phyloP scores from a whole-genome alignment of 2,329 filamentous ascomycete genomes.

The Acrocalymma vagum region DNA sequence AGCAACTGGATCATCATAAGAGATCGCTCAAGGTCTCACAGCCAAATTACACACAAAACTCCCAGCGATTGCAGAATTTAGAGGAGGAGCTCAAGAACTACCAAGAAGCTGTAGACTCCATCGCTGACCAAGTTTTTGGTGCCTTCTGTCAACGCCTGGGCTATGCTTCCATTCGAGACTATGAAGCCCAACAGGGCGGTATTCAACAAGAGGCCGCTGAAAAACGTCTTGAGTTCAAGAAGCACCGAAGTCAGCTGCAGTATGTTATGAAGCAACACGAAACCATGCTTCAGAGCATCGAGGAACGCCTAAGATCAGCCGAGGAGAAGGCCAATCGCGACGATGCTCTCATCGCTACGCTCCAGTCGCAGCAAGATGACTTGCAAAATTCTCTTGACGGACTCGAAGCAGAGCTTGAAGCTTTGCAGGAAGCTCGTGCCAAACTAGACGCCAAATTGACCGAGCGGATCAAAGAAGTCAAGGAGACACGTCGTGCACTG shows the following conservation, averaged over 20 bases:
- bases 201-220: conserved; percentile 89
- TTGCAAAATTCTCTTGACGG: conserved; percentile 78
- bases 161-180: conserved; percentile 89
- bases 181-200: conserved; percentile 91
- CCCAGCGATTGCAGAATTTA: conserved; percentile 71
- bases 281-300: conserved; percentile 74
- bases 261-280: conserved; percentile 71
- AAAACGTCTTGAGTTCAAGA: conserved; percentile 85
- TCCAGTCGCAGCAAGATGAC: conserved; percentile 75
- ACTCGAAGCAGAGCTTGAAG: conserved; percentile 79
- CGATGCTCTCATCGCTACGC: conserved; percentile 67
- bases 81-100: conserved; percentile 64
- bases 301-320: conserved; percentile 73
- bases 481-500: conserved; percentile 80
- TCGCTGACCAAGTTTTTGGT: conserved; percentile 88
- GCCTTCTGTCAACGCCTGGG: conserved; percentile 87
- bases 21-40: conserved; percentile 77
- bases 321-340: conserved; percentile 73
- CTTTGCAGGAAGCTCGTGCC: conserved; percentile 75
- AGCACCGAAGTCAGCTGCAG: conserved; percentile 73
- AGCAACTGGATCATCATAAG: conserved; percentile 77
- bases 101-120: conserved; percentile 73
- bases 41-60: conserved; percentile 80
- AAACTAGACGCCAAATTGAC: conserved; percentile 72
- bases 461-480: conserved; percentile 77